phyloP scores from a whole-genome alignment of 768 basidiomycete genomes.

The Myochromella boudieri region DNA sequence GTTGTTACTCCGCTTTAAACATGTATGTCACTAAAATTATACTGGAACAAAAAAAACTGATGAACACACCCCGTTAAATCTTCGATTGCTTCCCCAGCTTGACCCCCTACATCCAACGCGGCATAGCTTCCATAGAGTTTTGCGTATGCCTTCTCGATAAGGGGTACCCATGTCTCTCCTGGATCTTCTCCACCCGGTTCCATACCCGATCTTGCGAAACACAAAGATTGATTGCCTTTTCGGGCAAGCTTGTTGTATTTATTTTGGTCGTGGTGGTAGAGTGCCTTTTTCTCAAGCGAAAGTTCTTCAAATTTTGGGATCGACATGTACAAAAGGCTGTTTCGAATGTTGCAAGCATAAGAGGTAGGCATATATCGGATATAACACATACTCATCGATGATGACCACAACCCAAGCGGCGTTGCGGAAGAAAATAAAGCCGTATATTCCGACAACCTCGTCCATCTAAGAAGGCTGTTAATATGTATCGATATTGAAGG shows the following conservation, averaged over 20 bases:
- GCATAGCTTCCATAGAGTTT: slow-evolving; percentile 56
- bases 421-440: slow-evolving; percentile 59
- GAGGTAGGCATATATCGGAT: background rate
- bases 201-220: slow-evolving; percentile 48
- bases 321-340: slow-evolving; percentile 46
- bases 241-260: slow-evolving; percentile 43
- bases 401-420: slow-evolving; percentile 51
- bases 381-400: slow-evolving; percentile 47
- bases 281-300: slow-evolving; percentile 30
- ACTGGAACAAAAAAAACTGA: background rate
- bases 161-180: slow-evolving; percentile 59
- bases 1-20: slow-evolving; percentile 26
- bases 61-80: slow-evolving; percentile 52
- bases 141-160: slow-evolving; percentile 61
- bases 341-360: background rate
- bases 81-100: slow-evolving; percentile 50
- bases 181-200: too few species aligned
- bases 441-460: slow-evolving; percentile 55
- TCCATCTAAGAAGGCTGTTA: slow-evolving; percentile 34
- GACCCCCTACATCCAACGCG: slow-evolving; percentile 39
- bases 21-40: background rate
- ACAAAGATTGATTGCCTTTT: slow-evolving; percentile 45
- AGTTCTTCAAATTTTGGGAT: slow-evolving; percentile 56
- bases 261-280: slow-evolving; percentile 53
- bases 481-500: background rate